phyloP scores from a whole-genome alignment of 805 yeast species.

The Sugiyamaella boreocaroliniensis region DNA sequence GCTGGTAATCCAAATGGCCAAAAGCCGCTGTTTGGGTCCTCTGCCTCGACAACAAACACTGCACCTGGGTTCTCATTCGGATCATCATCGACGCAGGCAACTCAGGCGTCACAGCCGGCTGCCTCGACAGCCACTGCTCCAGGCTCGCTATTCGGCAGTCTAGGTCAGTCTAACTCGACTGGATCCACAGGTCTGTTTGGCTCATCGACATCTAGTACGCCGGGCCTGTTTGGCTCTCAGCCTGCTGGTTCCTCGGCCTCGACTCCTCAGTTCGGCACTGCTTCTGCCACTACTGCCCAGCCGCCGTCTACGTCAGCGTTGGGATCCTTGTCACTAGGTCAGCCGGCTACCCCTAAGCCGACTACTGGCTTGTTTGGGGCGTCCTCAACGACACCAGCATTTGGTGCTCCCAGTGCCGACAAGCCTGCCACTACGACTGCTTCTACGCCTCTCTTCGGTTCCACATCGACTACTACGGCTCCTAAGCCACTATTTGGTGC shows the following conservation, averaged over 20 bases:
- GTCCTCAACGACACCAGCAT: slow-evolving; percentile 3
- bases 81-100: too few species aligned
- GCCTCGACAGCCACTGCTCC: slow-evolving; percentile 8
- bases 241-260: slow-evolving; percentile 7
- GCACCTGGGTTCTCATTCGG: too few species aligned
- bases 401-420: slow-evolving; percentile 16
- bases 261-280: slow-evolving; percentile 1
- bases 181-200: too few species aligned
- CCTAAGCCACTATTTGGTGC: slow-evolving; percentile 11
- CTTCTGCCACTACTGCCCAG: not conserved
- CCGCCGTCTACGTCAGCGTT: not conserved
- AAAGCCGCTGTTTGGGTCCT: not conserved
- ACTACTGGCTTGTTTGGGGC: slow-evolving; percentile 16
- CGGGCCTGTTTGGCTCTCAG: slow-evolving; percentile 16
- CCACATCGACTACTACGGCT: slow-evolving; percentile 3
- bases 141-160: not conserved
- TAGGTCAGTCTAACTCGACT: too few species aligned
- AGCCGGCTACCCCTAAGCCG: not conserved
- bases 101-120: not conserved
- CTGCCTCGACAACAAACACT: not conserved
- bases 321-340: slow-evolving; percentile 1
- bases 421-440: slow-evolving; percentile 7
- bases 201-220: slow-evolving; percentile 4
- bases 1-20: slow-evolving; percentile 11
- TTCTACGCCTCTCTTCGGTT: not conserved